Evolutionary conservation across 2,329 filamentous ascomycete genomes (phyloP).

Genomic region (Colletotrichum magnum): DNA sequence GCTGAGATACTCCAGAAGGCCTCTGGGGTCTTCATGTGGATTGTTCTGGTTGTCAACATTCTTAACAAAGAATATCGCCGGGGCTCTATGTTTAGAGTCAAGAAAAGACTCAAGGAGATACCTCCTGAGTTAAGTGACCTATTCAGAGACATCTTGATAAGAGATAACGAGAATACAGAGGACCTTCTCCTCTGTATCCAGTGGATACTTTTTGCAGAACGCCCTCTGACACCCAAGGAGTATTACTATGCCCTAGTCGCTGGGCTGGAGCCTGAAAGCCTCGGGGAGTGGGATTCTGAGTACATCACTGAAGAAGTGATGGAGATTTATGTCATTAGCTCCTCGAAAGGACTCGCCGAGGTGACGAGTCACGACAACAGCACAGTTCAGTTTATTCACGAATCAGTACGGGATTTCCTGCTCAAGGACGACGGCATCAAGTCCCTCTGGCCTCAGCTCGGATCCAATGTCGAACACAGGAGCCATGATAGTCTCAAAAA

Average conservation of each 20-base stretch:
- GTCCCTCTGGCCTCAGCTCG: not conserved
- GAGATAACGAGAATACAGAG: slow-evolving; percentile 57
- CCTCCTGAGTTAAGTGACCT: slow-evolving; percentile 55
- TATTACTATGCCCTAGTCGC: slow-evolving; percentile 52
- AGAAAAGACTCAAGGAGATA: slow-evolving; percentile 46
- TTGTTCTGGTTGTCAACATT: slow-evolving; percentile 55
- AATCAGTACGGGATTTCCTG: slow-evolving; percentile 60
- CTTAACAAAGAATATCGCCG: slow-evolving; percentile 53
- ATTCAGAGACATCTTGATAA: slow-evolving; percentile 63
- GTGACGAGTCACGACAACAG: too few species aligned
- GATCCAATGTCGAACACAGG: not conserved
- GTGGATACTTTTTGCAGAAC: slow-evolving; percentile 63
- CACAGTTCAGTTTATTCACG: slow-evolving; percentile 65
- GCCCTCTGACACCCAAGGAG: slow-evolving; percentile 57
- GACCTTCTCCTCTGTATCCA: slow-evolving; percentile 60
- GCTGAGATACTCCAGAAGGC: slow-evolving; percentile 53
- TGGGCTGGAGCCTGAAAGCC: slow-evolving; percentile 40
- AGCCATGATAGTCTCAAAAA: not conserved
- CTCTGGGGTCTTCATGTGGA: slow-evolving; percentile 61
- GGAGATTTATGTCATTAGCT: slow-evolving; percentile 50
- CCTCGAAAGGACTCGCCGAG: slow-evolving; percentile 64
- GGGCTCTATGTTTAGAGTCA: slow-evolving; percentile 39
- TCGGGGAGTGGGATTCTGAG: slow-evolving; percentile 44
- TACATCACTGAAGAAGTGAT: slow-evolving; percentile 42
- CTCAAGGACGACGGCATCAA: slow-evolving; percentile 36